Percentiles rank a stretch among this genome's conserved stretches.
These are phyloP conservation scores for Metschnikowia aberdeeniae DNA, from an alignment of 805 yeast species.

Conservation along the genomic window DNA sequence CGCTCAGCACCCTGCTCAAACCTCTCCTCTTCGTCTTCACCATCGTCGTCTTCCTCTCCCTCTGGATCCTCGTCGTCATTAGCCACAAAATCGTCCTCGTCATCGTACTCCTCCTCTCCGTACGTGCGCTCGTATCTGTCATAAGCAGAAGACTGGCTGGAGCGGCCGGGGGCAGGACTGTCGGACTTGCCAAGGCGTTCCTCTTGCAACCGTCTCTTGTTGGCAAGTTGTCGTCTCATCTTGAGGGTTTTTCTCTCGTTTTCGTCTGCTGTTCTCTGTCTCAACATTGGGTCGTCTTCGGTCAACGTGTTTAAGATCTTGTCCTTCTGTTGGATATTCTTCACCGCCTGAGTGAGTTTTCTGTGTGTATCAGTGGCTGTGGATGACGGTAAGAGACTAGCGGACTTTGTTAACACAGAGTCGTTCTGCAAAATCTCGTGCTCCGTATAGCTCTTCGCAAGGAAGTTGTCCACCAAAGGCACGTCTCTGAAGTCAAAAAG, in stretches of 20 bases:
- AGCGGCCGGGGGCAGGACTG: constrained; percentile 24
- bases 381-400: constrained; percentile 85
- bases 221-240: constrained; percentile 63
- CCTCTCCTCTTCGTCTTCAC: constrained; percentile 46
- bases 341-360: constrained; percentile 69
- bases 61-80: constrained; percentile 40
- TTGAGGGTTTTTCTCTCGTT: constrained; percentile 54
- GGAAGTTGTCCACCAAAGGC: constrained; percentile 63
- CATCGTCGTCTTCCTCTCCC: constrained; percentile 40
- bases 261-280: constrained; percentile 63
- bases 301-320: constrained; percentile 51
- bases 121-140: constrained; percentile 37
- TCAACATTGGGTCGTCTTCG: constrained; percentile 65
- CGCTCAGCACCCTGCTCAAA: constrained; percentile 56
- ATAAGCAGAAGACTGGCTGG: constrained; percentile 29
- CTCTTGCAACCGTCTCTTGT: constrained; percentile 52
- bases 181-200: constrained; percentile 53
- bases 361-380: constrained; percentile 82
- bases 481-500: constrained; percentile 71
- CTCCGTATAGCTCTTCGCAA: constrained; percentile 66
- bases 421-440: constrained; percentile 70
- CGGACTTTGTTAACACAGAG: constrained; percentile 56
- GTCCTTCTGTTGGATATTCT: constrained; percentile 44
- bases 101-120: constrained; percentile 34
- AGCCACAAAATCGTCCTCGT: constrained; percentile 43